Evolutionary conservation across 1,284 basidiomycete genomes (phyloP), one percentile per base, ranked within the genome.

Genomic region (Marasmius tenuissimus): DNA sequence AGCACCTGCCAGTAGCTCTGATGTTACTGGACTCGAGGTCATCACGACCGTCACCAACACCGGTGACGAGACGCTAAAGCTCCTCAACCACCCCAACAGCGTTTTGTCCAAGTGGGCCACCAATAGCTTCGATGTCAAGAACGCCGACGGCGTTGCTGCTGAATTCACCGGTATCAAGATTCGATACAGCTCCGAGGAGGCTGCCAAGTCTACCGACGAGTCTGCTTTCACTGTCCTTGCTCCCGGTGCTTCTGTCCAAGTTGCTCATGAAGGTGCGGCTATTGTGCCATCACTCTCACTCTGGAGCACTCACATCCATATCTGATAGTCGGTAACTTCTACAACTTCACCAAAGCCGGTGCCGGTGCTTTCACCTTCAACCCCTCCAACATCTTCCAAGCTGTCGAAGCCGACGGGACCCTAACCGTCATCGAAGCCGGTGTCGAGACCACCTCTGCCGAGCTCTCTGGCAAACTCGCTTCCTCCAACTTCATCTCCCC

Each of bases 381-480:
- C 14, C 81, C 81, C 1, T 81, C 81, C 62, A 81, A 80, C 12
- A 79, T 80, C n/a, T 83, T 81, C 68, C 80, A 82, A 63, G 80
- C 81, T 34, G 81, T 83, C 60, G 56, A 61, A 27, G 42, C 8
- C 33, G 60, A 61, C 56, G 56, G 56, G 8, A 58, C 16, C 56
- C 35, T 58, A 1, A 58, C 55, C 47, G 48, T 34, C 20, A 58
- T 61, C 47, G 60, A 58, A 42, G 60, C 60, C 11, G 35, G n/a
- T 45, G 20, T 37, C 16, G 20, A 33, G n/a, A 9, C 10, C 55
- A 45, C 56, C 48, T 38, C 10, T 9, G 22, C 56, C 27, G 6
- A 16, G 37, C 60, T 61, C 48, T 33, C 60, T n/a, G 60, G 60
- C 20, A 16, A 39, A 22, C 60, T 61, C 34, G 57, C 60, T 22